Evolutionary conservation across 257 asterid species (phyloP).

Genomic region (Scutellaria barbata): DNA sequence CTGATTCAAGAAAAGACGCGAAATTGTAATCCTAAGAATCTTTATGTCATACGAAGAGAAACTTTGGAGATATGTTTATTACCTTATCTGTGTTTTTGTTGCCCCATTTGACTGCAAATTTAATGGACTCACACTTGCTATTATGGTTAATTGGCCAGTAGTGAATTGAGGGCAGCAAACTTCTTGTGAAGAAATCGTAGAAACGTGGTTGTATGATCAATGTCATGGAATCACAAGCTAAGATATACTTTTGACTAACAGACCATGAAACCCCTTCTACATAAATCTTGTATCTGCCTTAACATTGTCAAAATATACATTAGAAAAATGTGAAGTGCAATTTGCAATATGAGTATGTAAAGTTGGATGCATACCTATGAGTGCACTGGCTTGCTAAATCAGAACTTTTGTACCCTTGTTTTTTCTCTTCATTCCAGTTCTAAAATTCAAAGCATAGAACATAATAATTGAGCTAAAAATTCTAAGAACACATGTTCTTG

Average conservation of each 20-base stretch:
- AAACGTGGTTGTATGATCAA: conserved; percentile 59
- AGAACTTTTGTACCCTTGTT: conserved; percentile 59
- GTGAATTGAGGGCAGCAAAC: conserved; percentile 71
- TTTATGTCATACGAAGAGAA: not conserved
- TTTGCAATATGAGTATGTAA: not conserved
- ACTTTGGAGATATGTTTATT: not conserved
- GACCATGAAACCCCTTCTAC: conserved; percentile 89
- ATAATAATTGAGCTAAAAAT: too few relatives aligned
- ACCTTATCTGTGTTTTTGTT: conserved; percentile 69
- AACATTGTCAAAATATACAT: not conserved
- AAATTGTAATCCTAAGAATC: not conserved
- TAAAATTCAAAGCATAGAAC: conserved; percentile 31
- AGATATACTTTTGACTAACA: conserved; percentile 84
- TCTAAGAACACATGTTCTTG: too few relatives aligned
- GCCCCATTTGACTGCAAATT: conserved; percentile 91
- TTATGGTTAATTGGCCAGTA: conserved; percentile 72
- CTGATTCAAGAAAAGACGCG: conserved; percentile 39
- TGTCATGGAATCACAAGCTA: conserved; percentile 83
- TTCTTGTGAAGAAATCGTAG: conserved; percentile 81
- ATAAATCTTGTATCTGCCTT: conserved; percentile 77
- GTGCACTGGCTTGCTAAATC: conserved; percentile 72
- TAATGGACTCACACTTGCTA: conserved; percentile 57
- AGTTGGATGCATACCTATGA: conserved; percentile 50
- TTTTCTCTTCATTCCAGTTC: conserved; percentile 70
- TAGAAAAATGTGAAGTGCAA: not conserved